Conservation (phyloP, 805 yeast genomes). For the Pichia scutulata region DNA sequence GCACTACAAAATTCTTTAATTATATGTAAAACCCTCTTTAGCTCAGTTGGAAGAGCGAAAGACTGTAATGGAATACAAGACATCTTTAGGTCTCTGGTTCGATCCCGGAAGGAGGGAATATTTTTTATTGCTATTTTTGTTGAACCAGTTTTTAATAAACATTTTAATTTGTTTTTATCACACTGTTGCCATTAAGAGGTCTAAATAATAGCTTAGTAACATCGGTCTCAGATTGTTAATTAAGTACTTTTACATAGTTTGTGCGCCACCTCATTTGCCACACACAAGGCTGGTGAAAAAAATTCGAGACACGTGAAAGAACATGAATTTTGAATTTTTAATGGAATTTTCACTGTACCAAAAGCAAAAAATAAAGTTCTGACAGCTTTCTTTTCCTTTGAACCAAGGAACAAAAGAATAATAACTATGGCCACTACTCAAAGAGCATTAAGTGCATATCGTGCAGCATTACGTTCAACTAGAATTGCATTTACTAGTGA, state of each 20-base stretch:
- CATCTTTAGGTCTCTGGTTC: conserved; percentile 18
- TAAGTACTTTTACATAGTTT: too few relatives aligned
- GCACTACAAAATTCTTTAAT: too few relatives aligned
- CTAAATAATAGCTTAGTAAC: too few relatives aligned
- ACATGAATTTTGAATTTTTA: not conserved
- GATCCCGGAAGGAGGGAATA: conserved; percentile 16
- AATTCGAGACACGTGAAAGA: not conserved
- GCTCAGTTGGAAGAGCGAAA: conserved; percentile 21
- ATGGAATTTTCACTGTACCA: not conserved
- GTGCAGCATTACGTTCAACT: conserved; percentile 61
- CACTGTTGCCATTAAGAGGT: too few relatives aligned
- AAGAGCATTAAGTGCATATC: conserved; percentile 41
- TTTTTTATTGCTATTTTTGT: too few relatives aligned
- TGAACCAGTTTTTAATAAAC: too few relatives aligned
- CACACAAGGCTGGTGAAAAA: not conserved
- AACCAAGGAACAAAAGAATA: not conserved
- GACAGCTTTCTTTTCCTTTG: not conserved
- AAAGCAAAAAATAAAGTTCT: not conserved
- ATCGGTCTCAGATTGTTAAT: too few relatives aligned
- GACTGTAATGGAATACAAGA: conserved; percentile 15
- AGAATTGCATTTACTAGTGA: conserved; percentile 51
- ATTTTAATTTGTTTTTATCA: not conserved
- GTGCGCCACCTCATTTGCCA: not conserved
- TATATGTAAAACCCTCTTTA: conserved; percentile 14
- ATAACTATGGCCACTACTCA: conserved; percentile 9